Percentiles rank a stretch among this genome's conserved stretches.
phyloP scores from a whole-genome alignment of 257 asterid species.

The Hygrophila difformis region DNA sequence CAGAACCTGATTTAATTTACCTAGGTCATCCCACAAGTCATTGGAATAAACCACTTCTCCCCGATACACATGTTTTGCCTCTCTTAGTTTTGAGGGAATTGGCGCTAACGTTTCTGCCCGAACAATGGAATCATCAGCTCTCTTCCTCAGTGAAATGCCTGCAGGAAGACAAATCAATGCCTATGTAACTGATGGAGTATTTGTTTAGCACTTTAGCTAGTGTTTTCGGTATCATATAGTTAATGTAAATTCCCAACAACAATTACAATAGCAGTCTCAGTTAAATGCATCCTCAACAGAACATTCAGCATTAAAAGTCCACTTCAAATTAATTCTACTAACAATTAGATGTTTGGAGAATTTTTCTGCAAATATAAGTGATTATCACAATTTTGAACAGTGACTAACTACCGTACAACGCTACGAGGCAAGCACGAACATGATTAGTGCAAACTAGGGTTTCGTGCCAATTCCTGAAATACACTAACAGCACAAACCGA shows the following conservation, averaged over 20 bases:
- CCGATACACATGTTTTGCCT: slow-evolving; percentile 41
- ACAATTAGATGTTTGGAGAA: too few relatives aligned
- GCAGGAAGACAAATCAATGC: slow-evolving; percentile 8
- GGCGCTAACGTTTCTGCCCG: slow-evolving; percentile 71
- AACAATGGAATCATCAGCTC: slow-evolving; percentile 68
- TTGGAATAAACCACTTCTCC: slow-evolving; percentile 51
- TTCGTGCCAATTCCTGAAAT: slow-evolving; percentile 5
- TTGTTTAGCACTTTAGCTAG: too few relatives aligned
- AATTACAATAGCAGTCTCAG: too few relatives aligned
- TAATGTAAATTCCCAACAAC: too few relatives aligned
- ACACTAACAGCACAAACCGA: neutral
- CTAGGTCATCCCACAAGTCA: slow-evolving; percentile 65
- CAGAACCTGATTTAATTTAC: slow-evolving; percentile 54
- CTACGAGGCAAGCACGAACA: neutral
- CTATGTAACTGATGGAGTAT: neutral
- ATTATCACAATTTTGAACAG: too few relatives aligned
- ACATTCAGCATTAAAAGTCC: too few relatives aligned
- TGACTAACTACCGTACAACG: too few relatives aligned
- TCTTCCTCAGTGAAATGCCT: slow-evolving; percentile 69
- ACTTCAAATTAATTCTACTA: too few relatives aligned
- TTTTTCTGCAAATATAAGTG: too few relatives aligned
- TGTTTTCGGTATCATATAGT: too few relatives aligned
- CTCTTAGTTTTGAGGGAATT: slow-evolving; percentile 60
- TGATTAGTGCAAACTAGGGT: too few relatives aligned
- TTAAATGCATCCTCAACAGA: too few relatives aligned